Conservation (phyloP, 495 filamentous ascomycete species). For the Penicillium arizonense region DNA sequence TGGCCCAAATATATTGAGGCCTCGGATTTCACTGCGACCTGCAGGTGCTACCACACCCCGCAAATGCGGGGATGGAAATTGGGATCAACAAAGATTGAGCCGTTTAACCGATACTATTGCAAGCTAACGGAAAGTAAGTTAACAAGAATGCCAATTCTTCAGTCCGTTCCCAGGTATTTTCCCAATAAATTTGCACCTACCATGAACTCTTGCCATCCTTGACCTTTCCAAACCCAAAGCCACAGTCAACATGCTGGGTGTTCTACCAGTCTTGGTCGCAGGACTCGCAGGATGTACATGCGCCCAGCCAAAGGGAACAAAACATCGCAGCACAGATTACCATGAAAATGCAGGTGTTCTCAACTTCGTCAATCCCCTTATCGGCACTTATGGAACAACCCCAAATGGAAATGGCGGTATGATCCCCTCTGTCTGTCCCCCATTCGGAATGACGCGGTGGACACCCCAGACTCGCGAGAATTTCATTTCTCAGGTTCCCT, state of each 20-base stretch:
- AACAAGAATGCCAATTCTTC: too few relatives aligned
- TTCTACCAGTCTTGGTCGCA: neutral
- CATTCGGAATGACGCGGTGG: constrained; percentile 30
- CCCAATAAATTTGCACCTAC: neutral
- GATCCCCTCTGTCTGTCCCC: constrained; percentile 26
- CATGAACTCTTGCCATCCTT: too few relatives aligned
- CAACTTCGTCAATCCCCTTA: constrained; percentile 21
- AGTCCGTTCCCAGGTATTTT: neutral
- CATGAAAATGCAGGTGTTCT: constrained; percentile 17
- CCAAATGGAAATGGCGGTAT: constrained; percentile 27
- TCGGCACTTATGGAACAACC: constrained; percentile 22
- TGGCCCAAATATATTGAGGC: too few relatives aligned
- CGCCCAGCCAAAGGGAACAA: constrained; percentile 1
- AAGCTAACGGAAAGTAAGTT: too few relatives aligned
- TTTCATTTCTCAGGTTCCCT: constrained; percentile 28
- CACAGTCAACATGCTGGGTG: neutral
- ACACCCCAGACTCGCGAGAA: constrained; percentile 31
- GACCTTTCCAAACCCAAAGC: too few relatives aligned
- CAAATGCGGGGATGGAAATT: constrained; percentile 2
- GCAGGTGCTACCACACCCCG: neutral
- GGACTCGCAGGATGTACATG: neutral
- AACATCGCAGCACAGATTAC: neutral
- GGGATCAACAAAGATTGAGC: neutral
- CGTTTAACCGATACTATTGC: neutral
- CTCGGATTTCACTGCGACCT: neutral